Evolutionary conservation across 352 stramenopile species (phyloP).

Genomic region (Phytophthora crassamura): DNA sequence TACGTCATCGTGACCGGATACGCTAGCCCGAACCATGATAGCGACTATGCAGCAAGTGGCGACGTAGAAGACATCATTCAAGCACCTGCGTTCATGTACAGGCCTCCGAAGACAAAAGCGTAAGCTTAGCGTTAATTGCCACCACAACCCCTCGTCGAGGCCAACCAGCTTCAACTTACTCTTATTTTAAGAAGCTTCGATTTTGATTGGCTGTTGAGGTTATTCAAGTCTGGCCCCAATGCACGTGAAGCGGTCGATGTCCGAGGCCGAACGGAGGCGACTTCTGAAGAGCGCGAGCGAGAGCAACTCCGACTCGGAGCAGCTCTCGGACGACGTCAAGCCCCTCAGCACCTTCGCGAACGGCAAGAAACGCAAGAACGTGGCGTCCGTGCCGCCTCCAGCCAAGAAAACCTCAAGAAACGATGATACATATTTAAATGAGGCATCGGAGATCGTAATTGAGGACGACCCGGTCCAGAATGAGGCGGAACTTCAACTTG

Average conservation of each 20-base stretch:
- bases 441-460: neutral
- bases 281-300: conserved; percentile 2
- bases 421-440: neutral
- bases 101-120: no score
- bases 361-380: conserved; percentile 22
- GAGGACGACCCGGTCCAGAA: neutral
- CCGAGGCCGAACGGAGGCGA: conserved; percentile 6
- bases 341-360: neutral
- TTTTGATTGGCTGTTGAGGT: conserved; percentile 3
- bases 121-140: no score
- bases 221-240: conserved; percentile 5
- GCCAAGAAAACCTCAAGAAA: conserved; percentile 1
- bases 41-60: neutral
- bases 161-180: conserved; percentile 3
- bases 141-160: no score
- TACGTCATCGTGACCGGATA: neutral
- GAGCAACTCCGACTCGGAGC: conserved; percentile 7
- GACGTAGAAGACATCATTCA: neutral
- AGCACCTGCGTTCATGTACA: no score
- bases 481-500: conserved; percentile 21
- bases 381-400: neutral
- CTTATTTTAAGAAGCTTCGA: neutral
- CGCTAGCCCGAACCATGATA: neutral
- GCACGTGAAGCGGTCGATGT: conserved; percentile 15
- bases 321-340: conserved; percentile 1